Conservation (phyloP, 306 rosid species). For the Vigna trinervia region DNA sequence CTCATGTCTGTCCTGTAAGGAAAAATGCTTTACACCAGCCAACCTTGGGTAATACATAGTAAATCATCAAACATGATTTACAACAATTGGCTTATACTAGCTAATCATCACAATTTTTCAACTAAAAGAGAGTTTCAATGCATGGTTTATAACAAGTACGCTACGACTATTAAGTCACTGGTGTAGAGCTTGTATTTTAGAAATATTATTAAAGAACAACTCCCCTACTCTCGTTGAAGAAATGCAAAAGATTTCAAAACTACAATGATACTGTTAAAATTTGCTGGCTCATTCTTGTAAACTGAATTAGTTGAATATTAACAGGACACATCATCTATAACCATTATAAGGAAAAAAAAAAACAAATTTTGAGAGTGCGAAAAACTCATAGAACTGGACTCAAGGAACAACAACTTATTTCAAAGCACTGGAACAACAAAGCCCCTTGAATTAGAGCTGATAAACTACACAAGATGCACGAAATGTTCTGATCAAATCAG, state of each 20-base stretch:
- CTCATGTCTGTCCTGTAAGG: neutral
- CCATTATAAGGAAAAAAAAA: neutral
- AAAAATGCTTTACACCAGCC: neutral
- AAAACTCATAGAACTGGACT: neutral
- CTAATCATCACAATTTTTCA: neutral
- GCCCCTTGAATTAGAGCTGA: neutral
- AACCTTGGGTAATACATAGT: neutral
- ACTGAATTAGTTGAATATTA: neutral
- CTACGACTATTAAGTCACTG: neutral
- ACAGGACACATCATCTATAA: constrained; percentile 6
- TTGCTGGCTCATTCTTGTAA: neutral
- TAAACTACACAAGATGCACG: constrained; percentile 8
- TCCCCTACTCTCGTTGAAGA: constrained; percentile 1
- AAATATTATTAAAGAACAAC: constrained; percentile 13
- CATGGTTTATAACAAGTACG: neutral
- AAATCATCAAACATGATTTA: neutral
- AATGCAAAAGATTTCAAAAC: constrained; percentile 19
- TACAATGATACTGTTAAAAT: neutral
- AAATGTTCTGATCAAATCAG: neutral
- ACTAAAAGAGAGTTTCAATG: neutral
- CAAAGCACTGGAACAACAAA: neutral
- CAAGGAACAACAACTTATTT: neutral
- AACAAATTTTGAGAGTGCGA: neutral
- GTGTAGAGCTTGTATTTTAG: constrained; percentile 5
- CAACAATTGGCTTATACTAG: neutral